Conservation (phyloP, 495 filamentous ascomycete genomes). For the Xylaria telfairii region DNA sequence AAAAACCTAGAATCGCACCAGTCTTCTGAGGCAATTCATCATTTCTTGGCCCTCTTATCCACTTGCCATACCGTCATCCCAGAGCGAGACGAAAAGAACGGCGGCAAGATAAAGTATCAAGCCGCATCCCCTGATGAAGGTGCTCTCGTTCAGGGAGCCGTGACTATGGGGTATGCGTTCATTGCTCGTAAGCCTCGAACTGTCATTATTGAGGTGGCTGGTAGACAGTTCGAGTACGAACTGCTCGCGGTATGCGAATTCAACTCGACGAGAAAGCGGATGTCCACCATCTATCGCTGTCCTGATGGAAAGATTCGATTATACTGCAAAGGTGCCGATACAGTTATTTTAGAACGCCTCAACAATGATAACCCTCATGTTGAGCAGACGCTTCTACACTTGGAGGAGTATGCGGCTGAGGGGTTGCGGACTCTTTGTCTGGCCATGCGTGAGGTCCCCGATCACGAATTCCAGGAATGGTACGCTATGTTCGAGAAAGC, state of each 20-base stretch:
- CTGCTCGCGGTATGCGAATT: slow-evolving; percentile 96
- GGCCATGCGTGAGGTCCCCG: slow-evolving; percentile 91
- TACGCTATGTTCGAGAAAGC: slow-evolving; percentile 85
- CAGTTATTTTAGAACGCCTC: slow-evolving; percentile 89
- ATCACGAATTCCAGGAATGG: slow-evolving; percentile 92
- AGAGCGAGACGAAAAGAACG: slow-evolving; percentile 76
- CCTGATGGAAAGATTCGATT: slow-evolving; percentile 93
- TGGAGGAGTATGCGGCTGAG: slow-evolving; percentile 98
- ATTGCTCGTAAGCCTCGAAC: slow-evolving; percentile 85
- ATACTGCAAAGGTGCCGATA: slow-evolving; percentile 98
- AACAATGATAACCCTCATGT: slow-evolving; percentile 80
- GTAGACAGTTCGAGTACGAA: slow-evolving; percentile 81
- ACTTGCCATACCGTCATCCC: slow-evolving; percentile 99
- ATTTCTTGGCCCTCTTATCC: slow-evolving; percentile 86
- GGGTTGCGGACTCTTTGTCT: slow-evolving; percentile 94
- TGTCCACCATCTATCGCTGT: slow-evolving; percentile 96
- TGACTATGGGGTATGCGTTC: slow-evolving; percentile 84
- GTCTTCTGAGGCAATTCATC: slow-evolving; percentile 74
- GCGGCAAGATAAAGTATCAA: slow-evolving; percentile 90
- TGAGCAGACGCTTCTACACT: slow-evolving; percentile 85
- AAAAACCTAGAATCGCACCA: slow-evolving; percentile 77
- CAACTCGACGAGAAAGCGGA: slow-evolving; percentile 96
- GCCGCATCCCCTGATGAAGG: slow-evolving; percentile 98
- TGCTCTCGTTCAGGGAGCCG: slow-evolving; percentile 91
- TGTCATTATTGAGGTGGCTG: slow-evolving; percentile 78